Evolutionary conservation across 2,329 filamentous ascomycete genomes (phyloP).

Genomic region (Paradendryphiella salina): DNA sequence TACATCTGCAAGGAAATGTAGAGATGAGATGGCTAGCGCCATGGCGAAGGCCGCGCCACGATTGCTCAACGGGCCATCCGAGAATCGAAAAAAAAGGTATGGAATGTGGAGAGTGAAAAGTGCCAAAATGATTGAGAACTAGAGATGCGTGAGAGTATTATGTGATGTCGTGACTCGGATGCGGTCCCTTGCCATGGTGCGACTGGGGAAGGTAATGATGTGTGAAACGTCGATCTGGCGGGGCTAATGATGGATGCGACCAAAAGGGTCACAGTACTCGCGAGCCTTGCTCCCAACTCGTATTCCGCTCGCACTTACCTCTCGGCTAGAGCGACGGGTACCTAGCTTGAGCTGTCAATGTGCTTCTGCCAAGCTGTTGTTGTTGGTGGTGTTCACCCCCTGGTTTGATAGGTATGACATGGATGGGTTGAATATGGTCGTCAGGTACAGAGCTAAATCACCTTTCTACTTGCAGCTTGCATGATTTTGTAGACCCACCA

Average conservation of each 20-base stretch:
- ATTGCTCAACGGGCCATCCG: slow-evolving; percentile 30
- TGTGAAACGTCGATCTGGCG: slow-evolving; percentile 38
- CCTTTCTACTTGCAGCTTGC: neutral
- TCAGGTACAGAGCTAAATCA: slow-evolving; percentile 20
- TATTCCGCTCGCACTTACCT: slow-evolving; percentile 20
- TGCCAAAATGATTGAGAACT: slow-evolving; percentile 15
- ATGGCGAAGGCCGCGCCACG: slow-evolving; percentile 34
- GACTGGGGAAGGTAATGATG: slow-evolving; percentile 22
- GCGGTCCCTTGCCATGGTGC: slow-evolving; percentile 18
- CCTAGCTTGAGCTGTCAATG: slow-evolving; percentile 12
- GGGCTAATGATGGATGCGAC: slow-evolving; percentile 37
- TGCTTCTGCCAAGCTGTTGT: slow-evolving; percentile 22
- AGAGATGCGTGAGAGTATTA: slow-evolving; percentile 27
- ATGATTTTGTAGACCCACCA: too few species aligned
- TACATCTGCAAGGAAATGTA: slow-evolving; percentile 29
- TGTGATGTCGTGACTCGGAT: slow-evolving; percentile 15
- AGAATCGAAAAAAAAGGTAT: neutral
- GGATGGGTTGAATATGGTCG: slow-evolving; percentile 19
- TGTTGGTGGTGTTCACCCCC: slow-evolving; percentile 1
- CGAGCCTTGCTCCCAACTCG: slow-evolving; percentile 13
- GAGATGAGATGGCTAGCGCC: slow-evolving; percentile 27
- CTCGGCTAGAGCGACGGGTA: slow-evolving; percentile 10
- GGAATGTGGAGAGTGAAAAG: slow-evolving; percentile 5
- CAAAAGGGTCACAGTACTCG: slow-evolving; percentile 30
- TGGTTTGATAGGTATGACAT: slow-evolving; percentile 20